Evolutionary conservation across 352 stramenopile genomes (phyloP).

Genomic region (Globisporangium ultimum): DNA sequence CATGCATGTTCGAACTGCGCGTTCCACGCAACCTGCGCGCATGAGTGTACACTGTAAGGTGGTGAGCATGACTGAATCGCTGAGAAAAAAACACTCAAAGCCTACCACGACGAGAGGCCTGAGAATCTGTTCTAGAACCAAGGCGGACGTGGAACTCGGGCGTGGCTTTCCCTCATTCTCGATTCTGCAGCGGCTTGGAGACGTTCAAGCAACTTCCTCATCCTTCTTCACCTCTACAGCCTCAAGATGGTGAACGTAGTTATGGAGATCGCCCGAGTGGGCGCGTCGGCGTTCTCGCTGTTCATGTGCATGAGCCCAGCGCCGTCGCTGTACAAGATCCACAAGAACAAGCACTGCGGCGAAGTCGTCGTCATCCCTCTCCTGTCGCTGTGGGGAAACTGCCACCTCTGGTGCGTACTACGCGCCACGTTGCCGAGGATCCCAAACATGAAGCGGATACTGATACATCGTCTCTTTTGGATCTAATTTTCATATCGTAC

Average conservation of each 20-base stretch:
- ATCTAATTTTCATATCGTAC: no score
- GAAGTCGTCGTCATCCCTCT: slow-evolving; percentile 33
- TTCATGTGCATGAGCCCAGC: slow-evolving; percentile 26
- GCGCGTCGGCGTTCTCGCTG: slow-evolving; percentile 2
- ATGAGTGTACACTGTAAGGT: no score
- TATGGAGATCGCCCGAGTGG: slow-evolving; percentile 24
- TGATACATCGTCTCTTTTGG: no score
- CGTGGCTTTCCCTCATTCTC: slow-evolving; percentile 2
- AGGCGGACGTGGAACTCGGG: neutral
- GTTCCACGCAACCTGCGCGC: no score
- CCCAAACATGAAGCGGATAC: no score
- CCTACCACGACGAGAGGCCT: neutral
- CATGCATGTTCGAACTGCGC: neutral
- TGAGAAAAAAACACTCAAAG: neutral
- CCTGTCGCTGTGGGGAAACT: slow-evolving; percentile 29
- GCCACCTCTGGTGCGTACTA: slow-evolving; percentile 27
- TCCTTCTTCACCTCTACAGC: neutral
- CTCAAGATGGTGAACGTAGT: slow-evolving; percentile 23
- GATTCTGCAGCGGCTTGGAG: neutral
- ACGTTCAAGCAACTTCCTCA: neutral
- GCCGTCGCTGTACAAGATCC: slow-evolving; percentile 26
- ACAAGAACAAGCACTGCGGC: slow-evolving; percentile 22
- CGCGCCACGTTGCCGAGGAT: no score
- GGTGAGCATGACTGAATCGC: neutral
- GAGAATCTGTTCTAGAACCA: no score